Conservation (phyloP, 495 filamentous ascomycete genomes). For the Podospora australis region DNA sequence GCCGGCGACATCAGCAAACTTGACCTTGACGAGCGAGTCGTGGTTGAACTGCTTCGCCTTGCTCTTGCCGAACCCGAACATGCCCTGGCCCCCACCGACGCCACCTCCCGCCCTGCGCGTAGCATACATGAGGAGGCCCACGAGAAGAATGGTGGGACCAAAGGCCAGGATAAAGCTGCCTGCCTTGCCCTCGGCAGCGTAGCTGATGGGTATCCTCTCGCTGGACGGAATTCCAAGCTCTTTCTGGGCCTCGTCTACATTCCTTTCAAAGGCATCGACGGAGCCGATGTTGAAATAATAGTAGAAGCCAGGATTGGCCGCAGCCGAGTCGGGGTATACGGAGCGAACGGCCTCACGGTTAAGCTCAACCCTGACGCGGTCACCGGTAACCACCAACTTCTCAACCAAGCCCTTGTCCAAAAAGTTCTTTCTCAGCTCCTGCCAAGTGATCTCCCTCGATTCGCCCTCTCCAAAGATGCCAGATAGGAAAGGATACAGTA, state of each 20-base stretch:
- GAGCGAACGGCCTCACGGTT: constrained; percentile 70
- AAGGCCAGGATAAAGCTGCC: constrained; percentile 63
- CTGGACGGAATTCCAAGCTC: constrained; percentile 75
- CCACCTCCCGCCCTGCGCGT: constrained; percentile 55
- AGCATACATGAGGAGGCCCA: constrained; percentile 69
- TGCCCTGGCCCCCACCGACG: constrained; percentile 61
- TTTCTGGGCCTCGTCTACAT: constrained; percentile 77
- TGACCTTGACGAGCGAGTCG: constrained; percentile 89
- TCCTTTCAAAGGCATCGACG: constrained; percentile 83
- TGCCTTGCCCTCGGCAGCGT: constrained; percentile 67
- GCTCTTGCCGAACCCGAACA: constrained; percentile 94
- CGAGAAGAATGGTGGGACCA: constrained; percentile 78
- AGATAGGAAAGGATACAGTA: constrained; percentile 19
- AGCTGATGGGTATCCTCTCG: constrained; percentile 87
- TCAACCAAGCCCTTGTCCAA: constrained; percentile 93
- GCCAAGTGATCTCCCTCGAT: constrained; percentile 84
- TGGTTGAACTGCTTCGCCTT: constrained; percentile 95
- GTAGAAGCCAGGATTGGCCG: constrained; percentile 60
- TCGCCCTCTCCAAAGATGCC: constrained; percentile 15
- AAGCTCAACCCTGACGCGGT: constrained; percentile 73
- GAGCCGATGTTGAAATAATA: constrained; percentile 97
- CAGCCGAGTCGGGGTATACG: constrained; percentile 77
- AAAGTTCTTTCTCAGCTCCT: constrained; percentile 88
- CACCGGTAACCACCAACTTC: constrained; percentile 73
- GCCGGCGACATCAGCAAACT: constrained; percentile 93